Conservation (phyloP, 1,284 basidiomycete species). For the Sanguinoderma infundibulare region DNA sequence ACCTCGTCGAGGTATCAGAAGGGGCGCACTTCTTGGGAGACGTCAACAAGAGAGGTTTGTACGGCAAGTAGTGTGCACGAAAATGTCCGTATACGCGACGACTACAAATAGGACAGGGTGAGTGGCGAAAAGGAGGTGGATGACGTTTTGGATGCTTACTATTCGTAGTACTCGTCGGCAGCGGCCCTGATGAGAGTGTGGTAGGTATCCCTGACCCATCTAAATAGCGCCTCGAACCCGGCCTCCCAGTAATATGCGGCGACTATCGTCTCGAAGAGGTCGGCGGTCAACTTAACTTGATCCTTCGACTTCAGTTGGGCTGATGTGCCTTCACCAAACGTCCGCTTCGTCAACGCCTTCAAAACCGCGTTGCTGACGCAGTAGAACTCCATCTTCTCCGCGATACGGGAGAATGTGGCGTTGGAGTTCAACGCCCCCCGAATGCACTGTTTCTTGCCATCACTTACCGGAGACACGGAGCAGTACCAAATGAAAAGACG, state of each 20-base stretch:
- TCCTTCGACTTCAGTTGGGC: slow-evolving; percentile 21
- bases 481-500: slow-evolving; percentile 13
- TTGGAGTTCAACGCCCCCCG: slow-evolving; percentile 35
- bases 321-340: slow-evolving; percentile 31
- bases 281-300: slow-evolving; percentile 35
- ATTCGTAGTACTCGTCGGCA: slow-evolving; percentile 20
- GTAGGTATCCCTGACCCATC: slow-evolving; percentile 34
- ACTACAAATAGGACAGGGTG: neutral
- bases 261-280: slow-evolving; percentile 39
- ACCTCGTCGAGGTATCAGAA: neutral
- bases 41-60: neutral
- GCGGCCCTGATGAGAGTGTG: slow-evolving; percentile 28
- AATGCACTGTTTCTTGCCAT: slow-evolving; percentile 22
- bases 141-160: slow-evolving; percentile 8
- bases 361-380: slow-evolving; percentile 31
- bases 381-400: slow-evolving; percentile 37
- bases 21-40: neutral
- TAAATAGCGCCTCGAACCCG: slow-evolving; percentile 33
- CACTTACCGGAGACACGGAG: neutral
- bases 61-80: neutral
- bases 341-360: slow-evolving; percentile 27
- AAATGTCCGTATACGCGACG: slow-evolving; percentile 2
- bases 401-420: slow-evolving; percentile 35
- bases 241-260: slow-evolving; percentile 35
- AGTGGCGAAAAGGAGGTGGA: neutral